Evolutionary conservation across 139 green algal genomes (phyloP), one percentile per base, ranked within the genome.

Genomic region (Coccomyxa sp.): DNA sequence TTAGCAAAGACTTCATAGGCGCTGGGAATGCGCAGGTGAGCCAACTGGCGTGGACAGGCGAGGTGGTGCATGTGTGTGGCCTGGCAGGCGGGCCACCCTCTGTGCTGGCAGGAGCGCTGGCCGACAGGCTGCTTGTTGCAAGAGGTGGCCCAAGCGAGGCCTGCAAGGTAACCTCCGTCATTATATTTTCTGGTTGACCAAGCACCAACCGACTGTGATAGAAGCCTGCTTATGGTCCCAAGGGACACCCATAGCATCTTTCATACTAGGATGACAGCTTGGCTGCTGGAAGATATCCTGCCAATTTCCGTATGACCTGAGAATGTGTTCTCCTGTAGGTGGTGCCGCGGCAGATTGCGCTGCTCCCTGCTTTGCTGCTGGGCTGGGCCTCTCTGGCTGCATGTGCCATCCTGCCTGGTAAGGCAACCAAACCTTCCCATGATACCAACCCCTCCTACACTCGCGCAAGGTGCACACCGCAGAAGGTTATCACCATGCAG

Each of bases 11-110:
- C 35, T 7, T 82, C n/a, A n/a, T n/a, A n/a, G n/a, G 36, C 29
- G 37, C 72, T 68, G 39, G 39, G 58, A 39, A 64, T 29, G 74
- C 77, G 70, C 79, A 88, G 84, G 79, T 89, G 39, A 39, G 81
- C n/a, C 85, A 90, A 37, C 64, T 86, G 29, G 73, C 74, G 31
- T 88, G 82, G 78, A 81, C 90, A 54, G 82, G 87, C 72, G 78
- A 64, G 36, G 34, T 84, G n/a, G 18, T 69, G 4, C 76, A 78
- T 44, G 78, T 88, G 78, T 82, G 77, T 38, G 87, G 80, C 72
- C 75, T 90, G 40, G 76, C 54, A 8, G 76, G 78, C 12, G 68
- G 74, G 5, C 41, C 84, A 16, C 40, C 78, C 1, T 77, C 82
- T n/a, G 64, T 72, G 4, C 73, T 91, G 82, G 71, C 77, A 9